phyloP scores from a whole-genome alignment of 306 rosid species.

The Medicago arabica region DNA sequence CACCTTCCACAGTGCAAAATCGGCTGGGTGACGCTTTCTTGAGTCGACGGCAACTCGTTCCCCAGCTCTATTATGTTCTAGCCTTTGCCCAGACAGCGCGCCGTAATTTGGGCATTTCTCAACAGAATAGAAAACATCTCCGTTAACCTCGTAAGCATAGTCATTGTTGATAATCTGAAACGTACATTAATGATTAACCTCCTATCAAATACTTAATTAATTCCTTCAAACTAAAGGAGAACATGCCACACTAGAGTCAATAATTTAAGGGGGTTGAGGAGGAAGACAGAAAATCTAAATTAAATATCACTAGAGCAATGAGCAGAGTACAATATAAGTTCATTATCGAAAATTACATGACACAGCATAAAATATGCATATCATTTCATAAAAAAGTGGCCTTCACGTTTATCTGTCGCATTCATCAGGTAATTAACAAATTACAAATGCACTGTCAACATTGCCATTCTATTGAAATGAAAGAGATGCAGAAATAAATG shows the following conservation, averaged over 20 bases:
- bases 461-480: constrained; percentile 10
- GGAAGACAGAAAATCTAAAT: constrained; percentile 20
- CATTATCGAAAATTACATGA: not conserved
- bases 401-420: not conserved
- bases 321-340: not conserved
- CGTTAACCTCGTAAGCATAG: constrained; percentile 76
- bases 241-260: constrained; percentile 4
- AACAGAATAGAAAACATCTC: constrained; percentile 93
- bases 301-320: constrained; percentile 12
- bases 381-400: not conserved
- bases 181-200: constrained; percentile 26
- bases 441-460: constrained; percentile 16
- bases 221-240: constrained; percentile 33
- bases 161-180: constrained; percentile 83
- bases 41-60: constrained; percentile 90
- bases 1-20: constrained; percentile 98
- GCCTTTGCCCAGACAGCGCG: constrained; percentile 77
- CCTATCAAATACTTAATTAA: constrained; percentile 36
- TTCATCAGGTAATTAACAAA: not conserved
- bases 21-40: constrained; percentile 86
- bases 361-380: constrained; percentile 14
- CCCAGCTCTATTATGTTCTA: constrained; percentile 87
- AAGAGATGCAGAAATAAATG: not conserved
- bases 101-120: constrained; percentile 83
- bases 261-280: not conserved